Evolutionary conservation across 169 alveolate species (phyloP), one percentile per base, ranked within the genome.

Genomic region (Condylostoma magnum): DNA sequence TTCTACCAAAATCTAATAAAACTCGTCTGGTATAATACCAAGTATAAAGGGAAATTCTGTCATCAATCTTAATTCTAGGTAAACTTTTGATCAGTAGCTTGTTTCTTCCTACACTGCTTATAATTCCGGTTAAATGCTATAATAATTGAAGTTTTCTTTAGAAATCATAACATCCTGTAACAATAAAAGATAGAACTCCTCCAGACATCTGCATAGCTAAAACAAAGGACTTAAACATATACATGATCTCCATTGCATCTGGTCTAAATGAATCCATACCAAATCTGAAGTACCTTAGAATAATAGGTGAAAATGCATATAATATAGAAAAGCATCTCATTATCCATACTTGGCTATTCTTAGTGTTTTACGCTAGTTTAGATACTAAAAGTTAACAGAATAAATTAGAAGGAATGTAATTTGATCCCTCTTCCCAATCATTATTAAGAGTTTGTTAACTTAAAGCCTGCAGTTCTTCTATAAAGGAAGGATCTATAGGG

Each of bases 11-110:
- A 28, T 53, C 65, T 41, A 53, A n/a, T 27, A 53, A 25, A 6
- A 33, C 30, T 53, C 65, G 25, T 53, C 65, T 53, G n/a, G 30
- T n/a, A 28, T 53, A 53, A 10, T 53, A 53, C 3, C 65, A 53
- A 25, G 43, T 22, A 8, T 27, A 22, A 22, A 53, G 20, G 4
- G 65, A 53, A 20, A 53, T n/a, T n/a, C 30, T 27, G 34, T 53
- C 65, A 22, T 25, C 30, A 22, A 53, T 22, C 25, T 53, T 41
- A 0, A 53, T n/a, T n/a, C n/a, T n/a, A 31, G 30, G 65, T 27
- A 27, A 22, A 25, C 30, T 53, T 41, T 22, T 53, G 30, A 22
- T 4, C 38, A 22, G 20, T 31, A 1, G 65, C n/a, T n/a, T n/a
- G n/a, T n/a, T n/a, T n/a, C n/a, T n/a, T n/a, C n/a, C n/a, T n/a